These are phyloP conservation scores for Aspergillus nidulans DNA, from an alignment of 495 filamentous ascomycete genomes.

Conservation along the genomic window DNA sequence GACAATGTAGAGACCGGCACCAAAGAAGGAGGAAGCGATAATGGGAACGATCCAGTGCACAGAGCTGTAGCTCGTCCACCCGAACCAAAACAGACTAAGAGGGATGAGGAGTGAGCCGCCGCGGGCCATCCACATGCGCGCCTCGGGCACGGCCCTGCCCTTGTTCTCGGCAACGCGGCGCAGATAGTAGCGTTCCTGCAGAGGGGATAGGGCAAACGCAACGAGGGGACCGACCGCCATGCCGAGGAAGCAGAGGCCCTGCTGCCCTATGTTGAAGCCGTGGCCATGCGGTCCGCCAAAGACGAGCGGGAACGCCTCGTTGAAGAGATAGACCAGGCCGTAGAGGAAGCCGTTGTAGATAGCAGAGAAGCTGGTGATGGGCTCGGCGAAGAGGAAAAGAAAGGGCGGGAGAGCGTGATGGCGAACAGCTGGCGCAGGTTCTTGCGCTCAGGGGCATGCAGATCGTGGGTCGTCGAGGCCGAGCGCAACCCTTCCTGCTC, in stretches of 20 bases:
- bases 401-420: conserved; percentile 44
- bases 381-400: conserved; percentile 49
- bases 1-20: conserved; percentile 58
- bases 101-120: conserved; percentile 25
- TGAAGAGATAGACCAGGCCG: conserved; percentile 62
- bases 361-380: conserved; percentile 49
- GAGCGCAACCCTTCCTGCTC: conserved; percentile 44
- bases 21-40: conserved; percentile 55
- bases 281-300: conserved; percentile 40
- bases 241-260: conserved; percentile 40
- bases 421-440: conserved; percentile 58
- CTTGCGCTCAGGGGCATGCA: conserved; percentile 36
- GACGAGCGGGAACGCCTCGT: conserved; percentile 42
- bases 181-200: conserved; percentile 46
- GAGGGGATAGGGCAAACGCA: conserved; percentile 36
- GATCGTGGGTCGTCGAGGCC: conserved; percentile 34
- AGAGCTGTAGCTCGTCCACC: conserved; percentile 52
- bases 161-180: conserved; percentile 38
- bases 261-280: conserved; percentile 33
- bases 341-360: conserved; percentile 61
- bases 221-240: conserved; percentile 39
- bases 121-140: conserved; percentile 24
- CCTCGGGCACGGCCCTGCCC: conserved; percentile 27
- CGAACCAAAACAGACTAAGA: conserved; percentile 49
- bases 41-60: conserved; percentile 60